These are phyloP conservation scores for Umbelopsis sp. DNA, from an alignment of 192 early-diverging fungal genomes.

Conservation along the genomic window DNA sequence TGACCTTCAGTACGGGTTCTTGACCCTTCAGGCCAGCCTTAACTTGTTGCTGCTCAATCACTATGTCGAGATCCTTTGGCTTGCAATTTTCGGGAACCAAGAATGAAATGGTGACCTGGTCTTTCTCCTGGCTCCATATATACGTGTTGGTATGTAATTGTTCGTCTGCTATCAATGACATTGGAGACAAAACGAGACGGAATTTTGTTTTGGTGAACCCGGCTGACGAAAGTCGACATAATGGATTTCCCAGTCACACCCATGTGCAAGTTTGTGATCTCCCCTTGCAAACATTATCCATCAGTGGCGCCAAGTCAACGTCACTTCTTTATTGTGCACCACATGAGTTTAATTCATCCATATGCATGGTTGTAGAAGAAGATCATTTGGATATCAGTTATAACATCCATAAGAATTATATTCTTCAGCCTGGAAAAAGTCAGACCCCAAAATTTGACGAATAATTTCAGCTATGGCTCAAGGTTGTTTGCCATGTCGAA, in stretches of 20 bases:
- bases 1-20: slow-evolving; percentile 38
- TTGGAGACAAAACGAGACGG: neutral
- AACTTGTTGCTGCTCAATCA: slow-evolving; percentile 31
- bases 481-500: too few species aligned
- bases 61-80: slow-evolving; percentile 39
- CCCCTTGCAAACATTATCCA: too few species aligned
- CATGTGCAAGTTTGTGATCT: too few species aligned
- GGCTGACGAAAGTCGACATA: neutral
- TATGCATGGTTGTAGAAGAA: too few species aligned
- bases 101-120: slow-evolving; percentile 42
- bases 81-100: slow-evolving; percentile 33
- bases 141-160: slow-evolving; percentile 38
- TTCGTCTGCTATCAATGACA: slow-evolving; percentile 26
- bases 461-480: too few species aligned
- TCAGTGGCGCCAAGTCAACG: too few species aligned
- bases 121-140: slow-evolving; percentile 36
- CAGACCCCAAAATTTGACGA: too few species aligned
- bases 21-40: slow-evolving; percentile 40
- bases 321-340: too few species aligned
- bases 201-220: neutral
- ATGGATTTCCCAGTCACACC: neutral
- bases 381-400: too few species aligned
- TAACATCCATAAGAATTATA: too few species aligned
- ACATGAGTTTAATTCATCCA: too few species aligned
- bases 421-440: too few species aligned